A percentile compares a stretch with the other conserved stretches of the same genome.
phyloP scores from a whole-genome alignment of 2,329 filamentous ascomycete species.

The Ophiostoma populinum region DNA sequence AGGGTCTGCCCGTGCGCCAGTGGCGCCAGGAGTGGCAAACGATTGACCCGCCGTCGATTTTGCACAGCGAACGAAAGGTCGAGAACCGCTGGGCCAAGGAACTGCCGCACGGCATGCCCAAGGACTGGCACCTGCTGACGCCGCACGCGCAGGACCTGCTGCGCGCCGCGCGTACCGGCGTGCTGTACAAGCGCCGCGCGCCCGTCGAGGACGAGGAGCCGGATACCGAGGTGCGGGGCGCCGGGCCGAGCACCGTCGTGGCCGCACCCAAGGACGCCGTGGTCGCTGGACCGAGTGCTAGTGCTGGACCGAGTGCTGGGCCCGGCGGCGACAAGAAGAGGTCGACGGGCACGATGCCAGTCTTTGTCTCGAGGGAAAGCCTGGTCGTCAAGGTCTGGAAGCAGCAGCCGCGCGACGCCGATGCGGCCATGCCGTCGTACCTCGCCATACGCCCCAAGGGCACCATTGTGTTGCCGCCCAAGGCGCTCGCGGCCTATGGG shows the following conservation, averaged over 20 bases:
- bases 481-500: slow-evolving; percentile 25
- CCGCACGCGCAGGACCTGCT: slow-evolving; percentile 70
- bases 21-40: slow-evolving; percentile 61
- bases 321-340: slow-evolving; percentile 23
- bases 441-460: slow-evolving; percentile 45
- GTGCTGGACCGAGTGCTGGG: slow-evolving; percentile 9
- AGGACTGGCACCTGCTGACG: slow-evolving; percentile 61
- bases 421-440: slow-evolving; percentile 33
- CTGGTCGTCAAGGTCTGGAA: slow-evolving; percentile 45
- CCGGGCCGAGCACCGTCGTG: slow-evolving; percentile 22
- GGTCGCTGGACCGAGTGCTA: neutral
- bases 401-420: slow-evolving; percentile 40
- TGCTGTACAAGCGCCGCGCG: slow-evolving; percentile 54
- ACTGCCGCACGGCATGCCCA: slow-evolving; percentile 64
- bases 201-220: slow-evolving; percentile 42
- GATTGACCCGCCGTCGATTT: slow-evolving; percentile 46
- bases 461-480: slow-evolving; percentile 38
- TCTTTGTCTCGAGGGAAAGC: slow-evolving; percentile 19
- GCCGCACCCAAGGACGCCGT: slow-evolving; percentile 16
- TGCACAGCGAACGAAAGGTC: slow-evolving; percentile 41
- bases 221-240: slow-evolving; percentile 26
- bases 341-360: slow-evolving; percentile 14
- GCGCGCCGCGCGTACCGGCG: slow-evolving; percentile 61
- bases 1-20: slow-evolving; percentile 73
- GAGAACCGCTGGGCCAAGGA: slow-evolving; percentile 60